phyloP scores from a whole-genome alignment of 345 rosid species.

The Erodium maritimum region DNA sequence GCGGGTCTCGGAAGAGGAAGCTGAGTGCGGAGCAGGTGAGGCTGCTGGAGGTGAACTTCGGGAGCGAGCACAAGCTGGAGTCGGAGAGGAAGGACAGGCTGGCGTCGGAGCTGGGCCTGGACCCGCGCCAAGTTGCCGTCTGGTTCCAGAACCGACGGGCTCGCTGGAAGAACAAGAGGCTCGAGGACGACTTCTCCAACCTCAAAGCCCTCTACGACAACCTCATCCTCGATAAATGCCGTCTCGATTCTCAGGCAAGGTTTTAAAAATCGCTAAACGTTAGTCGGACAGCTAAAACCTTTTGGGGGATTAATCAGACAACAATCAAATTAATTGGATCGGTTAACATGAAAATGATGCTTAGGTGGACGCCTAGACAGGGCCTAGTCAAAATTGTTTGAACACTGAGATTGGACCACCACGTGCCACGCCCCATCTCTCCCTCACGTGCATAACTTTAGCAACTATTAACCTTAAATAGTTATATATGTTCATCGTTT shows the following conservation, averaged over 20 bases:
- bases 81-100: constrained; percentile 71
- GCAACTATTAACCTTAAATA: no score
- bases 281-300: no score
- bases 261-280: no score
- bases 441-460: constrained; percentile 5
- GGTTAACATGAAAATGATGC: no score
- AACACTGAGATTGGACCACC: neutral
- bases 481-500: neutral
- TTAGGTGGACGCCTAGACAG: no score
- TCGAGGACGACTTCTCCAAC: constrained; percentile 61
- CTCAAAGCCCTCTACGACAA: constrained; percentile 38
- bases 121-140: constrained; percentile 89
- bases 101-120: constrained; percentile 70
- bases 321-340: no score
- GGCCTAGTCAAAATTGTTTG: no score
- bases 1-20: constrained; percentile 53
- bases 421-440: neutral
- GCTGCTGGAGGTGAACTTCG: constrained; percentile 56
- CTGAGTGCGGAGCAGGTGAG: constrained; percentile 52
- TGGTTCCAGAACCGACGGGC: constrained; percentile 98
- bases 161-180: constrained; percentile 85
- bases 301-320: no score
- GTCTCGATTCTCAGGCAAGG: constrained; percentile 64
- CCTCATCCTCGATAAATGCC: constrained; percentile 41
- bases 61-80: constrained; percentile 67